A percentile compares a stretch with the other conserved stretches of the same genome.
Evolutionary conservation across 2,329 filamentous ascomycete genomes (phyloP).

Genomic region (Fusarium scirpi): DNA sequence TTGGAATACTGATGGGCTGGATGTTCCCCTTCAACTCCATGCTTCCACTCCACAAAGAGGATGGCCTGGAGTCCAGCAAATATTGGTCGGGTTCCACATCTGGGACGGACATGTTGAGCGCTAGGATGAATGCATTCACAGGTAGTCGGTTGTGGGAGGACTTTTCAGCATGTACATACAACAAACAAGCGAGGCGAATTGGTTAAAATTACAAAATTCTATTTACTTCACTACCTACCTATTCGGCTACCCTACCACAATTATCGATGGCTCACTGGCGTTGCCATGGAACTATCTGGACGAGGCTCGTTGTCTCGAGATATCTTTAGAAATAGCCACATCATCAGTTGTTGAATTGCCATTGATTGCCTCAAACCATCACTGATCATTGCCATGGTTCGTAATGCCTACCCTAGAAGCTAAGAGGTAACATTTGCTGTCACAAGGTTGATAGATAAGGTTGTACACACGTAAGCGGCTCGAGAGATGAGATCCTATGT

Average conservation of each 20-base stretch:
- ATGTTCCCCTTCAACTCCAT: background rate
- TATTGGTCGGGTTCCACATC: background rate
- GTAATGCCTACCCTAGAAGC: background rate
- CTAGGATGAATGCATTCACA: constrained; percentile 3
- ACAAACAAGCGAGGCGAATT: constrained; percentile 15
- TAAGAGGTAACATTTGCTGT: background rate
- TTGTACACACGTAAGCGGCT: background rate
- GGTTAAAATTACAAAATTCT: constrained; percentile 16
- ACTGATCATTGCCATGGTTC: background rate
- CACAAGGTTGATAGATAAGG: background rate
- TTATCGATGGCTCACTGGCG: background rate
- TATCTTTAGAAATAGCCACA: background rate
- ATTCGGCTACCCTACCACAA: background rate
- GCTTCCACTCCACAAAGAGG: constrained; percentile 9
- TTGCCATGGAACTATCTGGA: too few species aligned
- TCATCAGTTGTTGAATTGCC: background rate
- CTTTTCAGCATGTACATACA: background rate
- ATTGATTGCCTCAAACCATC: too few species aligned
- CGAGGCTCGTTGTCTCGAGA: background rate
- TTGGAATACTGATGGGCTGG: background rate
- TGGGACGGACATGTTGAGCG: background rate
- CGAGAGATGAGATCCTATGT: background rate
- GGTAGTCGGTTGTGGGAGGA: background rate
- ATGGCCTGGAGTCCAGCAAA: constrained; percentile 4
- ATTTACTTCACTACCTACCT: background rate